Conservation (phyloP, 1,284 basidiomycete genomes). For the Tilletia caries region DNA sequence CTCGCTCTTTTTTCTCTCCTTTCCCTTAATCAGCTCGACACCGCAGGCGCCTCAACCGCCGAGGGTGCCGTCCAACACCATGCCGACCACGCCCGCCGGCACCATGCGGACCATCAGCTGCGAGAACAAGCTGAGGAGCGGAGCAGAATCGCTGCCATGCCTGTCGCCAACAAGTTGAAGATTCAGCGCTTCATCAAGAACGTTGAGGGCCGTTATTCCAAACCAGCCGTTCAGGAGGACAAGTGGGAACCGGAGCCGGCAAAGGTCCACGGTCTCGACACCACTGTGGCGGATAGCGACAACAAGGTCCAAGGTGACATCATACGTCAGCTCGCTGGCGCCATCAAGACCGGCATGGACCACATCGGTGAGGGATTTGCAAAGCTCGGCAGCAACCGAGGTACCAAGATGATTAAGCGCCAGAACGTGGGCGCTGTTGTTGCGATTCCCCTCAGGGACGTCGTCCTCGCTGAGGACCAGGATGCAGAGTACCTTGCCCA, state of each 20-base stretch:
- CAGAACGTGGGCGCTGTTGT: not conserved
- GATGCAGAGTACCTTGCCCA: constrained; percentile 15
- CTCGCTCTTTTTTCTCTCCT: too few species aligned
- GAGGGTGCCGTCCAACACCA: too few species aligned
- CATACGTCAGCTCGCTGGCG: not conserved
- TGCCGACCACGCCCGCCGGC: too few species aligned
- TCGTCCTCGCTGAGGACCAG: not conserved
- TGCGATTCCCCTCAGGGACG: constrained; percentile 3
- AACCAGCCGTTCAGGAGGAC: not conserved
- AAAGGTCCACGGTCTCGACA: not conserved
- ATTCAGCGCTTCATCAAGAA: constrained; percentile 9
- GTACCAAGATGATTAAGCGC: not conserved
- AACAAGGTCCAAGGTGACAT: not conserved
- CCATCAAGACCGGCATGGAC: not conserved
- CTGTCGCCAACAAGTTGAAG: not conserved
- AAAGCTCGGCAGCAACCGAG: not conserved
- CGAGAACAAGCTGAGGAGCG: too few species aligned
- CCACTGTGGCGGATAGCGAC: constrained; percentile 5
- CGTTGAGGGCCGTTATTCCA: not conserved
- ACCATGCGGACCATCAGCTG: too few species aligned
- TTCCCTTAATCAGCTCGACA: too few species aligned
- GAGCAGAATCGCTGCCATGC: not conserved
- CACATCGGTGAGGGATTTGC: not conserved
- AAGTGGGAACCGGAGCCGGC: not conserved
- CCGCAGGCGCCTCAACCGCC: too few species aligned